Base-by-base conservation (phyloP, 768 basidiomycete species). In the Ramaria rubella region DNA sequence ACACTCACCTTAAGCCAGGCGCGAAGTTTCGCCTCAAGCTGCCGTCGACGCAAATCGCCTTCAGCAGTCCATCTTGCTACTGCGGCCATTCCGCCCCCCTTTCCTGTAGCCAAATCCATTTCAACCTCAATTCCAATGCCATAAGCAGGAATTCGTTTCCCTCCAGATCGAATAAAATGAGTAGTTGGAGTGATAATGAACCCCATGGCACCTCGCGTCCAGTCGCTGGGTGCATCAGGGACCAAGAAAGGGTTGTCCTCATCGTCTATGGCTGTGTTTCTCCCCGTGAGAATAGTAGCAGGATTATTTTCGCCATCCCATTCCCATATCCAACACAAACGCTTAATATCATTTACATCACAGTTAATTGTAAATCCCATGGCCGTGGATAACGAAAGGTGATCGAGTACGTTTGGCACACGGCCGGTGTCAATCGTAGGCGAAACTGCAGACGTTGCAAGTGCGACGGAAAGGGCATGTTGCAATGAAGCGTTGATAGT, bases 301-400 rank as follows among this genome's bases (percentile, higher is more conserved):
- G 77, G 73, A 3, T 79, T 52, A 5, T 73, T 59, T 43, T 77
- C 68, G 5, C 79, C 77, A 64, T 90, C 83, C 90, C 90, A 93
- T 67, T 92, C 90, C 88, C 90, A 91, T 15, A 92, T 58, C 90
- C 90, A 92, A 70, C 90, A 91, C 19, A 93, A 77, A 58, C 86
- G 77, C 56, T 75, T 80, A 45, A 92, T 73, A 63, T 90, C 90
- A 49, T 84, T 79, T n/a, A 82, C 60, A 30, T 79, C 77, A 61
- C 89, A 83, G 54, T 81, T 78, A 3, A 82, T 77, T 1, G 79
- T 72, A 42, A 91, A 71, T 8, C 87, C 88, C 31, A 81, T 65
- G 67, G 89, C 89, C 26, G 83, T 83, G 49, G 75, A 75, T 46
- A 90, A 68, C 34, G 90, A 86, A 49, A 86, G 66, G 63, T 90